Base-by-base conservation (phyloP, 1,284 basidiomycete genomes). In the Ceratobasidium theobromae region DNA sequence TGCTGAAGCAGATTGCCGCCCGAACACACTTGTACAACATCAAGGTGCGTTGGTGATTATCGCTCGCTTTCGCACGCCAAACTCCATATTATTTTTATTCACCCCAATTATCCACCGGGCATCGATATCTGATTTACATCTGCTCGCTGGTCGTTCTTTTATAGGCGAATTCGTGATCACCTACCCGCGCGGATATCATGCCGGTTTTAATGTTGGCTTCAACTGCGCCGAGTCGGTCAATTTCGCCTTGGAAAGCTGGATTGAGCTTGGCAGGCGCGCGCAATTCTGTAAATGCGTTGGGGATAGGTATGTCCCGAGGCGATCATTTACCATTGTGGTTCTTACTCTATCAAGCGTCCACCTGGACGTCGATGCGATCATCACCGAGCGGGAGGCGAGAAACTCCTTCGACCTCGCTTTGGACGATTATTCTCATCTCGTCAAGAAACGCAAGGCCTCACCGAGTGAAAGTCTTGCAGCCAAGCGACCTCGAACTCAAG, bases 161-260 rank as follows among this genome's bases (percentile, higher is more conserved):
- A 81, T 84, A 45, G 91, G 93, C 43, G 96, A 98, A 76, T 98
- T 98, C 72, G 93, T 99, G 40, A 90, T 99, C 71, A 99, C 96
- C 0, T 99, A 88, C 75, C 96, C 96, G 0, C 81, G 87, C 43
- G 95, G 95, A 8, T 98, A 98, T 76, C 95, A 98, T 75, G 92
- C 94, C 0, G 96, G 96, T 16, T 98, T 97, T 82, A 99, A 99
- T 74, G 80, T 98, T 40, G 97, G 96, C 14, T 88, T 97, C 75
- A 99, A 99, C 74, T 98, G 96, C 73, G 96, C 96, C 1, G 97
- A 99, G 77, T 94, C 91, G 70, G 93, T 98, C 73, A 99, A 99
- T 76, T 99, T 99, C 76, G 97, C 97, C 0, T 81, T 98, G 27
- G 92, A 98, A 21, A 91, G 88, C 67, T 99, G 96, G 96, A 77